Conservation (phyloP, 805 yeast genomes). For the Suhomyces xylopsoci region DNA sequence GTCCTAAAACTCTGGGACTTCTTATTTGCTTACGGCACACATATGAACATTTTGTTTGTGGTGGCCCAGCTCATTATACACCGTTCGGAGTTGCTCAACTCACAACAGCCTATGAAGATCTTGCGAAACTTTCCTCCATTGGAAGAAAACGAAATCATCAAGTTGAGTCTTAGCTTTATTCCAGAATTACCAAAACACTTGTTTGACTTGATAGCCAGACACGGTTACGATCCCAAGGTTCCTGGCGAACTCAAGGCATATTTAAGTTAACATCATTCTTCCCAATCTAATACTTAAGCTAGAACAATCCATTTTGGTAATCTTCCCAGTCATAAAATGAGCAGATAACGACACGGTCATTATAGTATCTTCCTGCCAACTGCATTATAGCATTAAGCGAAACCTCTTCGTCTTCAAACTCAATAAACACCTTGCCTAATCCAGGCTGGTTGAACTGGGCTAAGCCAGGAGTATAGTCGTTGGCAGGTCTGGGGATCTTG, state of each 20-base stretch:
- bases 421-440: constrained; percentile 69
- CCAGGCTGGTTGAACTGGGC: constrained; percentile 47
- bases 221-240: constrained; percentile 52
- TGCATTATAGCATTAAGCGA: constrained; percentile 57
- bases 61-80: constrained; percentile 78
- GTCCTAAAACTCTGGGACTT: constrained; percentile 86
- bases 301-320: constrained; percentile 41
- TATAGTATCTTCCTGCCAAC: constrained; percentile 63
- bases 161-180: constrained; percentile 74
- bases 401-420: constrained; percentile 50
- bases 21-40: constrained; percentile 85
- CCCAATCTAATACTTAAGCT: constrained; percentile 17
- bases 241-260: constrained; percentile 29
- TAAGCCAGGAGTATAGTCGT: constrained; percentile 42
- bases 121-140: constrained; percentile 70
- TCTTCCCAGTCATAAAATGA: constrained; percentile 60
- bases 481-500: constrained; percentile 61
- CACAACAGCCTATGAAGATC: constrained; percentile 69
- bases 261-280: constrained; percentile 24
- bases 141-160: constrained; percentile 70
- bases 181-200: constrained; percentile 67
- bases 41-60: constrained; percentile 78
- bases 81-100: constrained; percentile 56
- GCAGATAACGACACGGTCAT: constrained; percentile 66
- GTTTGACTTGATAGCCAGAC: constrained; percentile 61